Evolutionary conservation across 768 basidiomycete species (phyloP).

Genomic region (Suillus paluster): DNA sequence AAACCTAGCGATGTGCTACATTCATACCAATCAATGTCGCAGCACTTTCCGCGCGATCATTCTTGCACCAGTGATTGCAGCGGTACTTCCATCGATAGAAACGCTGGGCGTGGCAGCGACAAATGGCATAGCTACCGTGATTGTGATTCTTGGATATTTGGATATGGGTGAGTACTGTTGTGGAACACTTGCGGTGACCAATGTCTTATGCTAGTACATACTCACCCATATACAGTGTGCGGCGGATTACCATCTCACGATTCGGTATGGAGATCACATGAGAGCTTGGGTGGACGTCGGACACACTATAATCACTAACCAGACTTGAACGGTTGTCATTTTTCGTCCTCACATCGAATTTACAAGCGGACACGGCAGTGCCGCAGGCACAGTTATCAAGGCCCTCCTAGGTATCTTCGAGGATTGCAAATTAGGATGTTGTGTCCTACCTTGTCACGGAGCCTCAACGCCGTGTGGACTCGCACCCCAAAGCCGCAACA

Average conservation of each 20-base stretch:
- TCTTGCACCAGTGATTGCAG: constrained; percentile 46
- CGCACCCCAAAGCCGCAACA: too few species aligned
- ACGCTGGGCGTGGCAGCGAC: constrained; percentile 50
- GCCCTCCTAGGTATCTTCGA: neutral
- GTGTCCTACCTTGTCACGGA: too few species aligned
- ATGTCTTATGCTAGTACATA: constrained; percentile 23
- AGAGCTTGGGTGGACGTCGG: constrained; percentile 56
- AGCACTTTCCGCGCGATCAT: constrained; percentile 55
- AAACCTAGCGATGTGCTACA: neutral
- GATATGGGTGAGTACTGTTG: constrained; percentile 47
- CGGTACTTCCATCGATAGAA: constrained; percentile 56
- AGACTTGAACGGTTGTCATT: neutral
- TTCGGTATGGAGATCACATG: constrained; percentile 55
- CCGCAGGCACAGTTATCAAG: neutral
- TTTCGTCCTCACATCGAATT: neutral
- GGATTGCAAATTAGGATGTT: neutral
- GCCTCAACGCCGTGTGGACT: too few species aligned
- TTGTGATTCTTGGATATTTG: constrained; percentile 53
- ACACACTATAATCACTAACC: constrained; percentile 14
- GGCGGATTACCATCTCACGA: too few species aligned
- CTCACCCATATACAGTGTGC: too few species aligned
- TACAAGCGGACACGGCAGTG: neutral
- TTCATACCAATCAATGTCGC: neutral
- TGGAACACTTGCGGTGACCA: neutral
- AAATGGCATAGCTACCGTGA: constrained; percentile 45